A percentile compares a stretch with the other conserved stretches of the same genome.
Conservation (phyloP, 495 filamentous ascomycete species). For the Penicillium cataractarum region DNA sequence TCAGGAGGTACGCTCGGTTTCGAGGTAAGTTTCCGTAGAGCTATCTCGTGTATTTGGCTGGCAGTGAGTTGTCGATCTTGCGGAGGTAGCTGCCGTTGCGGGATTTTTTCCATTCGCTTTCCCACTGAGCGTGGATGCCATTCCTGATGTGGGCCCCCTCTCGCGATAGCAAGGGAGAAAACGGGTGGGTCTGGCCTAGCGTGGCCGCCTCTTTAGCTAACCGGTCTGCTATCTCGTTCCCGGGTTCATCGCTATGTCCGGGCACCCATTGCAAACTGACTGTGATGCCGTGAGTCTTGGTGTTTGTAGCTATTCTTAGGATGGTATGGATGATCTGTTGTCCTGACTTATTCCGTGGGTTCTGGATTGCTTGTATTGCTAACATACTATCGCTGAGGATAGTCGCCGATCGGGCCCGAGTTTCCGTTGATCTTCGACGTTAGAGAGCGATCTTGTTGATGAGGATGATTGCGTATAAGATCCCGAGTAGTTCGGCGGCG, state of each 20-base stretch:
- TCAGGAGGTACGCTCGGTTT: conserved; percentile 21
- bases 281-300: conserved; percentile 8
- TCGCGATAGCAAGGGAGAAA: conserved; percentile 22
- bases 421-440: background rate
- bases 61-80: conserved; percentile 21
- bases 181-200: conserved; percentile 21
- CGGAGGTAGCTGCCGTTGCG: conserved; percentile 15
- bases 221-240: conserved; percentile 21
- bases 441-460: conserved; percentile 17
- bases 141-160: conserved; percentile 13
- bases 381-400: conserved; percentile 25
- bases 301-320: conserved; percentile 18
- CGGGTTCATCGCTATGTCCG: conserved; percentile 15
- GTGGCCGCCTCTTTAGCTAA: conserved; percentile 14
- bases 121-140: conserved; percentile 18
- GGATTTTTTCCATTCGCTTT: conserved; percentile 20
- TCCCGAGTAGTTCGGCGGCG: conserved; percentile 27
- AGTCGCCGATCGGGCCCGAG: background rate
- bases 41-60: conserved; percentile 20
- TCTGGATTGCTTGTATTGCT: conserved; percentile 26
- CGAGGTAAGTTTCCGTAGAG: conserved; percentile 20
- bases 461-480: conserved; percentile 26
- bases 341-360: conserved; percentile 23
- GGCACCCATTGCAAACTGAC: conserved; percentile 28
- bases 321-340: conserved; percentile 29